Conservation (phyloP, 2,329 filamentous ascomycete species). For the Claviceps fusiformis region DNA sequence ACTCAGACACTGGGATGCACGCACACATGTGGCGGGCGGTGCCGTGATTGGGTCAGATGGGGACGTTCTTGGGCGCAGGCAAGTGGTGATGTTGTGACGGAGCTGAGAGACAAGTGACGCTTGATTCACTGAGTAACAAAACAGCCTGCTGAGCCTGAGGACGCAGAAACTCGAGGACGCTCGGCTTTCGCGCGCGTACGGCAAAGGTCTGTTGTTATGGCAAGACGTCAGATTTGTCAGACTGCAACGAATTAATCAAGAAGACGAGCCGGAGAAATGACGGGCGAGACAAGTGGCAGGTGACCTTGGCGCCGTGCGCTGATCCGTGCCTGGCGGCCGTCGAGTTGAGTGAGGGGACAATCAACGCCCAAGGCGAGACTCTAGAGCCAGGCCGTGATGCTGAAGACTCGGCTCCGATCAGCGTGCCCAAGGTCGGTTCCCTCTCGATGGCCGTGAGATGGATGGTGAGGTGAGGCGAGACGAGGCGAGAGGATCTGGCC, state of each 20-base stretch:
- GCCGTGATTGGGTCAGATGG: neutral
- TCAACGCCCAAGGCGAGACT: neutral
- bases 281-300: slow-evolving; percentile 1
- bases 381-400: neutral
- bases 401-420: neutral
- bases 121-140: neutral
- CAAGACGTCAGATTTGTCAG: neutral
- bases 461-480: too few relatives aligned
- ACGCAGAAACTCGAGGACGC: neutral
- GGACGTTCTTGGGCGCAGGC: neutral
- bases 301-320: slow-evolving; percentile 4
- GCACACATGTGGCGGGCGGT: neutral
- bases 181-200: neutral
- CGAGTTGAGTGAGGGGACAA: neutral
- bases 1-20: neutral
- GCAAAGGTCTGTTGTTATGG: neutral
- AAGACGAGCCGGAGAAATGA: neutral
- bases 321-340: neutral
- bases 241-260: neutral
- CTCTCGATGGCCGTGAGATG: neutral
- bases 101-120: neutral
- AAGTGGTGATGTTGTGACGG: neutral
- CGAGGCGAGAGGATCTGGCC: neutral
- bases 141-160: neutral
- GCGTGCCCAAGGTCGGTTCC: neutral